phyloP scores from a whole-genome alignment of 1,284 basidiomycete genomes.

The Gymnopus androsaceus region DNA sequence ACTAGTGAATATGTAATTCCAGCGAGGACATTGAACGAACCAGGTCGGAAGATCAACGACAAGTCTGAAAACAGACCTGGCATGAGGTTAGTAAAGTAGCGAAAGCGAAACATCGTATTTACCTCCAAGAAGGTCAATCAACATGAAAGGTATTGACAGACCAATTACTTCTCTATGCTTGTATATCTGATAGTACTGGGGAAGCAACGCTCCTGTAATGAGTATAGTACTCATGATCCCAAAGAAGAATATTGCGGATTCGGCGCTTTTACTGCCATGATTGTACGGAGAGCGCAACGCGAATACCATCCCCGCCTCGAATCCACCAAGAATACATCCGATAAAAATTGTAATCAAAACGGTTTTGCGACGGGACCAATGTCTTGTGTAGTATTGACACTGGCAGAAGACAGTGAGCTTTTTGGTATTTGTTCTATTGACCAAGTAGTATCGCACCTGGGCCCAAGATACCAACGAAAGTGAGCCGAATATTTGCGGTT shows the following conservation, averaged over 20 bases:
- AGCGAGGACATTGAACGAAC: slow-evolving; percentile 67
- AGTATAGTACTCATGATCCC: slow-evolving; percentile 66
- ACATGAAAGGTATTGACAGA: slow-evolving; percentile 72
- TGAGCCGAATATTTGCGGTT: slow-evolving; percentile 75
- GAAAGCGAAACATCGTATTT: slow-evolving; percentile 18
- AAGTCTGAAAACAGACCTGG: slow-evolving; percentile 55
- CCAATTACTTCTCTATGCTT: slow-evolving; percentile 70
- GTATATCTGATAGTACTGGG: slow-evolving; percentile 72
- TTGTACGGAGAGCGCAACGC: slow-evolving; percentile 39
- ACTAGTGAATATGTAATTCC: slow-evolving; percentile 64
- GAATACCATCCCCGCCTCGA: slow-evolving; percentile 64
- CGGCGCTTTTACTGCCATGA: slow-evolving; percentile 39
- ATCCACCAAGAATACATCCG: slow-evolving; percentile 47
- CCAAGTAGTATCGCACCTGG: slow-evolving; percentile 41
- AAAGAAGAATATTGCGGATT: slow-evolving; percentile 57
- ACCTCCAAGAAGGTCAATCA: slow-evolving; percentile 70
- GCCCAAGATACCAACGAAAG: slow-evolving; percentile 67
- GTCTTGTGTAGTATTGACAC: slow-evolving; percentile 52
- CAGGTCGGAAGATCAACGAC: slow-evolving; percentile 66
- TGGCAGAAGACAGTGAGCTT: no score
- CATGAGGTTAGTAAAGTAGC: no score
- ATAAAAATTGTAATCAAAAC: slow-evolving; percentile 30
- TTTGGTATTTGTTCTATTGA: no score
- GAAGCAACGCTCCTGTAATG: slow-evolving; percentile 62
- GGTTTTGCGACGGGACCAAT: slow-evolving; percentile 35